Percentiles rank a stretch among this genome's conserved stretches.
Evolutionary conservation across 352 stramenopile species (phyloP).

Genomic region (Phytophthora chlamydospora): DNA sequence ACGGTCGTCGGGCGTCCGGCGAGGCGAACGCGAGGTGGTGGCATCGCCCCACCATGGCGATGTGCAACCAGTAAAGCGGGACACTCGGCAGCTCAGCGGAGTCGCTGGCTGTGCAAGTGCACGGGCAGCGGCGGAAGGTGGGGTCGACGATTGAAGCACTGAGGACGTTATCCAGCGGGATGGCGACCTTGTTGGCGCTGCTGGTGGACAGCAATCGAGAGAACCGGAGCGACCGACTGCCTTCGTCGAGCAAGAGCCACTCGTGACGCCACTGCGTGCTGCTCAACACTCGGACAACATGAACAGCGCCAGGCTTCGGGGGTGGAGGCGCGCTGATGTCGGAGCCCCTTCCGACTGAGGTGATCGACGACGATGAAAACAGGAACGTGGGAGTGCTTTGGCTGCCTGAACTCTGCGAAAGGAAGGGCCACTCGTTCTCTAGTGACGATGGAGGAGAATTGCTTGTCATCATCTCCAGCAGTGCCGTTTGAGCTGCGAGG

Average conservation of each 20-base stretch:
- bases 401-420: background rate
- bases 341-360: background rate
- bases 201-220: constrained; percentile 48
- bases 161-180: constrained; percentile 43
- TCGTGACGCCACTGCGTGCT: constrained; percentile 55
- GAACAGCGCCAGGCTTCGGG: constrained; percentile 15
- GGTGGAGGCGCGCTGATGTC: background rate
- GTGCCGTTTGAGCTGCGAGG: constrained; percentile 3
- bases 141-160: constrained; percentile 21
- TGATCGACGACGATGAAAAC: constrained; percentile 9
- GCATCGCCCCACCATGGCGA: constrained; percentile 47
- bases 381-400: background rate
- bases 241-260: constrained; percentile 55
- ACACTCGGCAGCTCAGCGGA: background rate
- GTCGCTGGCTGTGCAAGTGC: background rate
- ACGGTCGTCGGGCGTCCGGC: constrained; percentile 39
- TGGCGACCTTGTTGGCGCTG: constrained; percentile 33
- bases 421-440: constrained; percentile 11
- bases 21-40: constrained; percentile 58
- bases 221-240: constrained; percentile 44
- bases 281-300: constrained; percentile 50
- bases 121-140: constrained; percentile 16
- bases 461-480: constrained; percentile 12
- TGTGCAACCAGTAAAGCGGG: constrained; percentile 52
- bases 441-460: background rate